phyloP scores from a whole-genome alignment of 148 eudicot species.

The Camellia lanceoleosa region DNA sequence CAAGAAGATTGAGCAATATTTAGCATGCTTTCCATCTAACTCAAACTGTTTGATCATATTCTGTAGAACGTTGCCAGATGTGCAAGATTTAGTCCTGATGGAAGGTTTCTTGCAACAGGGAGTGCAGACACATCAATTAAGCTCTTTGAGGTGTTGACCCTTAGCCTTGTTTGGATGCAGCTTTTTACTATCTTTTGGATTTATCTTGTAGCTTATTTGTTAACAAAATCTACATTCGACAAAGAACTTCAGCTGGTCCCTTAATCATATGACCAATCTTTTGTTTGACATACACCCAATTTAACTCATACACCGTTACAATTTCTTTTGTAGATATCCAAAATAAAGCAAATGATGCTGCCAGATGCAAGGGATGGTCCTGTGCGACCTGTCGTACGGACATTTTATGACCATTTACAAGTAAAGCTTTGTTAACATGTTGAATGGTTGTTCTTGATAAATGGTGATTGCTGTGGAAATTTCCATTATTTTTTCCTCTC shows the following conservation, averaged over 20 bases:
- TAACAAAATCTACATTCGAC: too few relatives aligned
- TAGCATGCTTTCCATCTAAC: conserved; percentile 11
- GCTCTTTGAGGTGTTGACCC: conserved; percentile 67
- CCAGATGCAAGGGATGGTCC: conserved; percentile 75
- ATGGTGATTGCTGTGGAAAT: neutral
- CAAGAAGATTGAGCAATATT: neutral
- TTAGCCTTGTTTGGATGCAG: neutral
- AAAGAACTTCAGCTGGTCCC: neutral
- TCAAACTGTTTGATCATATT: conserved; percentile 15
- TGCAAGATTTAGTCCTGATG: conserved; percentile 91
- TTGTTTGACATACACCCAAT: neutral
- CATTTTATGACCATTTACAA: conserved; percentile 82
- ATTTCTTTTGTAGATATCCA: conserved; percentile 43
- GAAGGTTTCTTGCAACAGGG: conserved; percentile 80
- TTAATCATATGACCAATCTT: neutral
- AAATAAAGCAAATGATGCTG: conserved; percentile 81
- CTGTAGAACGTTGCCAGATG: conserved; percentile 76
- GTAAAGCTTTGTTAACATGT: conserved; percentile 29
- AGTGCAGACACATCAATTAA: conserved; percentile 88
- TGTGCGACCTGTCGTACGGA: conserved; percentile 69
- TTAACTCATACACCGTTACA: neutral
- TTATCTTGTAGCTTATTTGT: too few relatives aligned
- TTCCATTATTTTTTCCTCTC: neutral
- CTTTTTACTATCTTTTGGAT: too few relatives aligned
- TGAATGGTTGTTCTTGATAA: conserved; percentile 3